A percentile compares a stretch with the other conserved stretches of the same genome.
Evolutionary conservation across 2,329 filamentous ascomycete genomes (phyloP).

Genomic region (Polychaeton citri): DNA sequence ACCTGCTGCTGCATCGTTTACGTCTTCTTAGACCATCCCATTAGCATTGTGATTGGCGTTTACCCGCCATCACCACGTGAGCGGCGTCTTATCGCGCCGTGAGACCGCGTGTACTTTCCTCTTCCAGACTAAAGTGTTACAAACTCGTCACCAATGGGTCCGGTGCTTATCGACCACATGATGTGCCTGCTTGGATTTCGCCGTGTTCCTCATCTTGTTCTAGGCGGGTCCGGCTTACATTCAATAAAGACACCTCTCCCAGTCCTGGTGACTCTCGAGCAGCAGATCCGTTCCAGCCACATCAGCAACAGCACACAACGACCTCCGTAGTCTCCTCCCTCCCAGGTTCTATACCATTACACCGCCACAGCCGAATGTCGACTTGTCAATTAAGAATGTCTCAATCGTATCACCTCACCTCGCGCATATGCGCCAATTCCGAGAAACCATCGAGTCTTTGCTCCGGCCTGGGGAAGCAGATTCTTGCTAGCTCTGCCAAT

Average conservation of each 20-base stretch:
- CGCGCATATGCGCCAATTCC: conserved; percentile 9
- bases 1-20: too few species aligned
- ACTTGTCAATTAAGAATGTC: conserved; percentile 12
- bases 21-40: too few species aligned
- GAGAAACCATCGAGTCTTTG: conserved; percentile 12
- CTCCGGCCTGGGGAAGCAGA: conserved; percentile 12
- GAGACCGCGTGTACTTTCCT: too few species aligned
- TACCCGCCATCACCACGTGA: too few species aligned
- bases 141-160: too few species aligned
- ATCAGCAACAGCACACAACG: not conserved
- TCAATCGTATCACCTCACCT: conserved; percentile 9
- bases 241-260: not conserved
- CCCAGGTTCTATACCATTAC: not conserved
- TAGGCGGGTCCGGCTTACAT: not conserved
- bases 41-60: too few species aligned
- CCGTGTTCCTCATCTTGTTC: too few species aligned
- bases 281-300: not conserved
- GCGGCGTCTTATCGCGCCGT: too few species aligned
- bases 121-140: too few species aligned
- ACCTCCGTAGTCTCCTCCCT: not conserved
- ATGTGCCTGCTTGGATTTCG: too few species aligned
- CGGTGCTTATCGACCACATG: too few species aligned
- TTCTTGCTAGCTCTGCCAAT: conserved; percentile 9
- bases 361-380: conserved; percentile 11
- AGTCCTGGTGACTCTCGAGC: not conserved